Evolutionary conservation across 2,329 filamentous ascomycete species (phyloP).

Genomic region (Epichloe aotearoae): DNA sequence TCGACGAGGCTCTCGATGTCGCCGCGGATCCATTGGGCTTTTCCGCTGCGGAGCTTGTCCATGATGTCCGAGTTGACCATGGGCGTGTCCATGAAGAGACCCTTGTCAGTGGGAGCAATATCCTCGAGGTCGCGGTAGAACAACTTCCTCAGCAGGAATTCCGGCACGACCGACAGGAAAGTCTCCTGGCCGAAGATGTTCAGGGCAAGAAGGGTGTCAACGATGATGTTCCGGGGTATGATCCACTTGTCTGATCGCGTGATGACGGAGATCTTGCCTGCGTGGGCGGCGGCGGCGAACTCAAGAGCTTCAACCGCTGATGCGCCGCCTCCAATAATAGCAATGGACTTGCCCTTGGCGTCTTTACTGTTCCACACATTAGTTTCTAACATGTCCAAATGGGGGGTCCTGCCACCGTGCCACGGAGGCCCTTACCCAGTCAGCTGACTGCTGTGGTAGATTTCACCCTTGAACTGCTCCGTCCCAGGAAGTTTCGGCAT

Average conservation of each 20-base stretch:
- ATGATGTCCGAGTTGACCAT: slow-evolving; percentile 82
- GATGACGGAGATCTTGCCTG: slow-evolving; percentile 57
- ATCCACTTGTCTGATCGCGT: slow-evolving; percentile 78
- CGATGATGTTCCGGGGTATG: slow-evolving; percentile 64
- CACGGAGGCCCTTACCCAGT: slow-evolving; percentile 34
- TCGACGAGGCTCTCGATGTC: slow-evolving; percentile 58
- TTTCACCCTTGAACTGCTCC: slow-evolving; percentile 55
- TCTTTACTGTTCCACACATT: slow-evolving; percentile 33
- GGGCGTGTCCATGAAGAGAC: slow-evolving; percentile 71
- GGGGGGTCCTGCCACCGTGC: background rate
- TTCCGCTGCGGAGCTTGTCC: slow-evolving; percentile 56
- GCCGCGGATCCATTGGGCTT: slow-evolving; percentile 67
- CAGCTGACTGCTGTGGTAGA: slow-evolving; percentile 64
- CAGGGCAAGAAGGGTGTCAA: slow-evolving; percentile 60
- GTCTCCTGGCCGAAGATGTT: slow-evolving; percentile 75
- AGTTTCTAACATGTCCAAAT: background rate
- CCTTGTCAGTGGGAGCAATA: slow-evolving; percentile 52
- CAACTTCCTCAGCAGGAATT: slow-evolving; percentile 58
- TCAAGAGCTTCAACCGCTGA: slow-evolving; percentile 74
- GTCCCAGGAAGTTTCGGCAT: slow-evolving; percentile 58
- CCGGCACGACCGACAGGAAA: slow-evolving; percentile 62
- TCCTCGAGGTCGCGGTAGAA: slow-evolving; percentile 75
- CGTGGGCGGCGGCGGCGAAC: slow-evolving; percentile 55
- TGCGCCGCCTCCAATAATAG: slow-evolving; percentile 67
- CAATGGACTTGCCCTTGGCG: slow-evolving; percentile 60